These are phyloP conservation scores for Hymenoscyphus scutula DNA, from an alignment of 2,329 filamentous ascomycete species.

Conservation along the genomic window DNA sequence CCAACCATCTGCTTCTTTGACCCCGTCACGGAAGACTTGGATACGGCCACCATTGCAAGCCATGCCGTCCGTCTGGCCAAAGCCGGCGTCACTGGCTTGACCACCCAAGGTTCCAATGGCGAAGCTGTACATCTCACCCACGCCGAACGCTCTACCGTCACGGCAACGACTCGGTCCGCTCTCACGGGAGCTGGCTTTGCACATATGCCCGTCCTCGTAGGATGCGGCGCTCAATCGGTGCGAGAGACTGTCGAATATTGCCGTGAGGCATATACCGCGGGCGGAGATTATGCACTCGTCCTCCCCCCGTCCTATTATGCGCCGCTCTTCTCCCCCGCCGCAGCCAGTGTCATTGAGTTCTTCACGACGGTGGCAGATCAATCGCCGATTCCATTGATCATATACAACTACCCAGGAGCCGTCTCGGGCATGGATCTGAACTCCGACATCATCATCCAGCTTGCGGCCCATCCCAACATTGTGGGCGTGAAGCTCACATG, in stretches of 20 bases:
- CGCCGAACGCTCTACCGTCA: constrained; percentile 59
- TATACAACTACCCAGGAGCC: constrained; percentile 91
- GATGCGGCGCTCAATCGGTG: constrained; percentile 63
- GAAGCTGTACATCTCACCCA: constrained; percentile 65
- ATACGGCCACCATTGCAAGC: constrained; percentile 50
- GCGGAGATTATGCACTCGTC: constrained; percentile 65
- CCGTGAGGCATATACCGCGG: constrained; percentile 58
- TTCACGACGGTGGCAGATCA: constrained; percentile 61
- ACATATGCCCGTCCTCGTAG: constrained; percentile 62
- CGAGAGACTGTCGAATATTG: constrained; percentile 64
- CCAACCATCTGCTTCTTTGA: constrained; percentile 75
- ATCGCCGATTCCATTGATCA: constrained; percentile 72
- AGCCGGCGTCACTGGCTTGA: constrained; percentile 59
- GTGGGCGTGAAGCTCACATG: constrained; percentile 90
- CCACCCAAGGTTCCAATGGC: constrained; percentile 65
- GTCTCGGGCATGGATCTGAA: constrained; percentile 87
- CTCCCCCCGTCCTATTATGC: constrained; percentile 69
- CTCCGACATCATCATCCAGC: constrained; percentile 78
- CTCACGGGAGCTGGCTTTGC: constrained; percentile 57
- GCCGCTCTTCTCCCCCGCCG: constrained; percentile 53
- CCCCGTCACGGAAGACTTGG: constrained; percentile 61
- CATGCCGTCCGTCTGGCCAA: constrained; percentile 56
- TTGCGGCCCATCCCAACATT: constrained; percentile 80
- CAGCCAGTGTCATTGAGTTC: constrained; percentile 54
- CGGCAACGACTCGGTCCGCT: constrained; percentile 56